A percentile compares a stretch with the other conserved stretches of the same genome.
Evolutionary conservation across 2,329 filamentous ascomycete genomes (phyloP).

Genomic region (Sporothrix sp.): DNA sequence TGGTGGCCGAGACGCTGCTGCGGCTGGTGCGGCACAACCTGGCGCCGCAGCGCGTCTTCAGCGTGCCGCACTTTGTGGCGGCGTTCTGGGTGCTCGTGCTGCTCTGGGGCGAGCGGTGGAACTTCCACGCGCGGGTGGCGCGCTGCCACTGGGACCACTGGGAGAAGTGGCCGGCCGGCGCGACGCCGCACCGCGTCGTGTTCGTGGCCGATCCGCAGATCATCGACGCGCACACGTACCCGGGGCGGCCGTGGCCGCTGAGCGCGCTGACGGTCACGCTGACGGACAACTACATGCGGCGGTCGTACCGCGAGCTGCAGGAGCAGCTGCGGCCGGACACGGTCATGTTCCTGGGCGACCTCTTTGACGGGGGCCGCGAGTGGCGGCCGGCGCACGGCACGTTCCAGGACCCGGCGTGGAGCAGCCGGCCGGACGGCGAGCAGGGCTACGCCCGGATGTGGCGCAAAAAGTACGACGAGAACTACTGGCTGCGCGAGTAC

Average conservation of each 20-base stretch:
- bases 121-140: constrained; percentile 61
- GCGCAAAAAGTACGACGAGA: constrained; percentile 66
- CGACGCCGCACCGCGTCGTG: constrained; percentile 72
- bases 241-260: constrained; percentile 58
- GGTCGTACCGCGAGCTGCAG: constrained; percentile 73
- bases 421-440: constrained; percentile 42
- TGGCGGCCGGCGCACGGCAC: constrained; percentile 66
- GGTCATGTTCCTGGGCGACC: constrained; percentile 81
- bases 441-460: constrained; percentile 51
- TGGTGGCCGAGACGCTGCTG: constrained; percentile 6
- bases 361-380: constrained; percentile 93
- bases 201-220: constrained; percentile 87
- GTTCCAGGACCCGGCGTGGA: constrained; percentile 51
- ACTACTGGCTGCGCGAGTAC: constrained; percentile 83
- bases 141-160: constrained; percentile 75
- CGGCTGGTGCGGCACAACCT: constrained; percentile 36
- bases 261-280: constrained; percentile 46
- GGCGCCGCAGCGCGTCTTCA: constrained; percentile 42
- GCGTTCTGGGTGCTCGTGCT: constrained; percentile 66
- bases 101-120: constrained; percentile 75
- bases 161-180: constrained; percentile 79
- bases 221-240: constrained; percentile 91
- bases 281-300: constrained; percentile 82
- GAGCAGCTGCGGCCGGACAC: constrained; percentile 70
- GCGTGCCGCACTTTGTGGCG: constrained; percentile 58